Conservation (phyloP, 805 yeast species). For the Kockiozyma suomiensis region DNA sequence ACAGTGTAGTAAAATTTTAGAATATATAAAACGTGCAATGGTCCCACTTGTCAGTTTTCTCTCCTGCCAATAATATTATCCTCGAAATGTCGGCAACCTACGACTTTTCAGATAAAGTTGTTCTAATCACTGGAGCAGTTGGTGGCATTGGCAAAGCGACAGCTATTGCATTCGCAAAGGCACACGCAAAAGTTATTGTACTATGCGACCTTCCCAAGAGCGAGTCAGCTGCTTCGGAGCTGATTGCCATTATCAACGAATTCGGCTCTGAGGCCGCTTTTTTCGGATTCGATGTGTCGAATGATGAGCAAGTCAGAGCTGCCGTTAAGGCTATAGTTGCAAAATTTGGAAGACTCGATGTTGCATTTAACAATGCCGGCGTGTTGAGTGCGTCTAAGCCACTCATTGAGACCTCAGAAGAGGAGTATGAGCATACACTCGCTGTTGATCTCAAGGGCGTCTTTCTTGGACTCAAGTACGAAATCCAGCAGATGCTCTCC, state of each 20-base stretch:
- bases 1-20: no score
- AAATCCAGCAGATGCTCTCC: slow-evolving; percentile 1
- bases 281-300: not conserved
- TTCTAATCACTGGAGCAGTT: slow-evolving; percentile 19
- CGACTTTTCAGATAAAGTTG: slow-evolving; percentile 4
- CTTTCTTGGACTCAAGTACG: slow-evolving; percentile 33
- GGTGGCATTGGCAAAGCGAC: slow-evolving; percentile 14
- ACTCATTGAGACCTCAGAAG: slow-evolving; percentile 41
- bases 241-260: not conserved
- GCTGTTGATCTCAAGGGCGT: slow-evolving; percentile 45
- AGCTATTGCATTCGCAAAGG: slow-evolving; percentile 11
- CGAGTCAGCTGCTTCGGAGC: not conserved
- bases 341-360: slow-evolving; percentile 75
- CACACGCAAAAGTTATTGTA: slow-evolving; percentile 8
- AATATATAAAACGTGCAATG: no score
- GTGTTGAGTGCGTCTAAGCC: slow-evolving; percentile 48
- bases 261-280: not conserved
- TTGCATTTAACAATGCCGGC: slow-evolving; percentile 89
- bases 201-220: not conserved
- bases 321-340: slow-evolving; percentile 46
- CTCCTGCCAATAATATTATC: not conserved
- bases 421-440: slow-evolving; percentile 44
- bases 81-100: not conserved
- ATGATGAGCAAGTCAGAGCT: not conserved
- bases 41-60: not conserved